These are phyloP conservation scores for Aspergillus fijiensis DNA, from an alignment of 2,329 filamentous ascomycete species.

Conservation along the genomic window DNA sequence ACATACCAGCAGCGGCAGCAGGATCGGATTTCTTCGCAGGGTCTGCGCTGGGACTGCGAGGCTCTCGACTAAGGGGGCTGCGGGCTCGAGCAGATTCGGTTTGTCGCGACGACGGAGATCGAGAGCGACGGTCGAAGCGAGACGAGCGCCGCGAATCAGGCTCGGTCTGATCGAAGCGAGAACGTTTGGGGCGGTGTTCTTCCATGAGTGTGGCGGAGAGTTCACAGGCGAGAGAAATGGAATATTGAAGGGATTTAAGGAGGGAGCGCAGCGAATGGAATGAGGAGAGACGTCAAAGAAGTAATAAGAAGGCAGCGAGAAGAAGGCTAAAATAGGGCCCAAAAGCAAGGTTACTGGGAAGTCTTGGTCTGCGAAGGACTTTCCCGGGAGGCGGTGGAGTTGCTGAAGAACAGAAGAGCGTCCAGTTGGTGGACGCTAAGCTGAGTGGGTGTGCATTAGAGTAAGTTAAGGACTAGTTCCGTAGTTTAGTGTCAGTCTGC, in stretches of 20 bases:
- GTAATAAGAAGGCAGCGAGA: slow-evolving; percentile 5
- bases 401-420: slow-evolving; percentile 2
- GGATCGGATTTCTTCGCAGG: slow-evolving; percentile 58
- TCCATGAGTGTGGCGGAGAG: slow-evolving; percentile 55
- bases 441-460: not conserved
- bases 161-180: slow-evolving; percentile 91
- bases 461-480: not conserved
- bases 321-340: slow-evolving; percentile 8
- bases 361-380: slow-evolving; percentile 12
- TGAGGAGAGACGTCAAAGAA: not conserved
- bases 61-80: slow-evolving; percentile 66
- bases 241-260: slow-evolving; percentile 5
- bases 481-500: not conserved
- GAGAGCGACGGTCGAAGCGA: slow-evolving; percentile 88
- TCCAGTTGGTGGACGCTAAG: slow-evolving; percentile 17
- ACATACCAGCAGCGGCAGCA: slow-evolving; percentile 72
- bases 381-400: slow-evolving; percentile 20
- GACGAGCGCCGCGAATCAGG: slow-evolving; percentile 73
- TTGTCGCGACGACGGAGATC: slow-evolving; percentile 69
- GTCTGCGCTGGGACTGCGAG: slow-evolving; percentile 49
- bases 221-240: not conserved
- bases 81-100: slow-evolving; percentile 73
- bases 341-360: not conserved
- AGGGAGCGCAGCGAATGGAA: slow-evolving; percentile 10
- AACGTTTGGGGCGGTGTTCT: slow-evolving; percentile 76